Conservation (phyloP, 306 rosid genomes). For the Coriaria nepalensis region DNA sequence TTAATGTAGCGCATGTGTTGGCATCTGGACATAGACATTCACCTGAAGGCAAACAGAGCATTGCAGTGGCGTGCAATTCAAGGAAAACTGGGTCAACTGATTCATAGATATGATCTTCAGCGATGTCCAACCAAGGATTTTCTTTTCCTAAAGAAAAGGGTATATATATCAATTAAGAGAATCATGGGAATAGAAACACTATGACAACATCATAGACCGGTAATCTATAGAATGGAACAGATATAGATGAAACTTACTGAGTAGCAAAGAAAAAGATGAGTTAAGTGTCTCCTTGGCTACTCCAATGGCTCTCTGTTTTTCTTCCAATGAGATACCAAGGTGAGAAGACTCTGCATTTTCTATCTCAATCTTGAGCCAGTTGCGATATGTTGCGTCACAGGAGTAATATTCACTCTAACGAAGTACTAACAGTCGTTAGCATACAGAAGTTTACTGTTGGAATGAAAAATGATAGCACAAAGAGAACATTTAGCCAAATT, state of each 20-base stretch:
- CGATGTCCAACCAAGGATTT: slow-evolving; percentile 54
- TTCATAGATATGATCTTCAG: slow-evolving; percentile 29
- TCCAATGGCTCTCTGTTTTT: slow-evolving; percentile 53
- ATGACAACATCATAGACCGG: not conserved
- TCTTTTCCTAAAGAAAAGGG: slow-evolving; percentile 45
- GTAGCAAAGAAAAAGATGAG: slow-evolving; percentile 57
- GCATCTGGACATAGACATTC: slow-evolving; percentile 89
- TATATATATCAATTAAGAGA: slow-evolving; percentile 5
- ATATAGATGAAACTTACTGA: slow-evolving; percentile 37
- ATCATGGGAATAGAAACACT: not conserved
- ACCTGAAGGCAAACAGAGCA: slow-evolving; percentile 92
- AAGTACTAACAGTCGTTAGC: slow-evolving; percentile 8
- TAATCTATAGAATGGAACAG: not conserved
- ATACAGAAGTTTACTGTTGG: slow-evolving; percentile 13
- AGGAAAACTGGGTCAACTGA: slow-evolving; percentile 54
- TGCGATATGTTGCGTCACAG: slow-evolving; percentile 95
- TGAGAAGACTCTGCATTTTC: slow-evolving; percentile 61
- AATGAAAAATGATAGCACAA: slow-evolving; percentile 7
- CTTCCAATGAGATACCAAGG: slow-evolving; percentile 60
- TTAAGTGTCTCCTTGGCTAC: slow-evolving; percentile 71
- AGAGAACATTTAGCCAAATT: not conserved
- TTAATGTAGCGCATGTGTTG: slow-evolving; percentile 66
- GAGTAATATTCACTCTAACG: slow-evolving; percentile 81
- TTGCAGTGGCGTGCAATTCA: slow-evolving; percentile 80
- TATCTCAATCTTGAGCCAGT: slow-evolving; percentile 82